Evolutionary conservation across 1,284 basidiomycete species (phyloP).

Genomic region (Tausonia pullulans): DNA sequence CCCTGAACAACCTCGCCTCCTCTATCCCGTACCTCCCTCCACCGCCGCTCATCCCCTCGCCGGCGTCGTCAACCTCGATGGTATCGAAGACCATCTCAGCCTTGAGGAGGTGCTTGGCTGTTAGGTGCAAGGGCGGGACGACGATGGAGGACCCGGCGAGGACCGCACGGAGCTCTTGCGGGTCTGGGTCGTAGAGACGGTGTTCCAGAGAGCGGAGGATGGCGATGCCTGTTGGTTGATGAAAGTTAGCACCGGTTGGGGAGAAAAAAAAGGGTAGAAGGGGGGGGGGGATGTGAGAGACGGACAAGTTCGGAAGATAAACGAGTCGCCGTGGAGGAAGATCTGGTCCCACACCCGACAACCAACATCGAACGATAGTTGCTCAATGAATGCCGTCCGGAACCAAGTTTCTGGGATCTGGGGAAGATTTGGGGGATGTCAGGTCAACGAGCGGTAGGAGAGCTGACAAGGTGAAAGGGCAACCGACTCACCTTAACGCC

Average conservation of each 20-base stretch:
- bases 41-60: background rate
- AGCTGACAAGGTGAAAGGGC: background rate
- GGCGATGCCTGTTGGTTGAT: background rate
- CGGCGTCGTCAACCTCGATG: background rate
- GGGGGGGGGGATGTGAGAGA: background rate
- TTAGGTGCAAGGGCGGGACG: background rate
- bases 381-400: slow-evolving; percentile 68
- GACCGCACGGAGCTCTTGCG: background rate
- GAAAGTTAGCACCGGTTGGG: background rate
- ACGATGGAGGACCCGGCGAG: slow-evolving; percentile 8
- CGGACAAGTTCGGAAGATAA: slow-evolving; percentile 42
- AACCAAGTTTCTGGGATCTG: slow-evolving; percentile 31
- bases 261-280: background rate
- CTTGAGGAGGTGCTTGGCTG: background rate
- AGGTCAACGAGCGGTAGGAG: no score
- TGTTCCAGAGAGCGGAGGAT: slow-evolving; percentile 12
- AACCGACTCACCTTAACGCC: no score
- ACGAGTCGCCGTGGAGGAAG: slow-evolving; percentile 34
- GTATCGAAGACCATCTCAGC: background rate
- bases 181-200: slow-evolving; percentile 11
- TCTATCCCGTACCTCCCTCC: slow-evolving; percentile 9
- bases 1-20: slow-evolving; percentile 3
- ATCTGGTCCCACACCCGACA: slow-evolving; percentile 70
- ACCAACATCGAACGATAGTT: slow-evolving; percentile 76
- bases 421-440: background rate